phyloP scores from a whole-genome alignment of 2,329 filamentous ascomycete species.

The Epichloe baconii region DNA sequence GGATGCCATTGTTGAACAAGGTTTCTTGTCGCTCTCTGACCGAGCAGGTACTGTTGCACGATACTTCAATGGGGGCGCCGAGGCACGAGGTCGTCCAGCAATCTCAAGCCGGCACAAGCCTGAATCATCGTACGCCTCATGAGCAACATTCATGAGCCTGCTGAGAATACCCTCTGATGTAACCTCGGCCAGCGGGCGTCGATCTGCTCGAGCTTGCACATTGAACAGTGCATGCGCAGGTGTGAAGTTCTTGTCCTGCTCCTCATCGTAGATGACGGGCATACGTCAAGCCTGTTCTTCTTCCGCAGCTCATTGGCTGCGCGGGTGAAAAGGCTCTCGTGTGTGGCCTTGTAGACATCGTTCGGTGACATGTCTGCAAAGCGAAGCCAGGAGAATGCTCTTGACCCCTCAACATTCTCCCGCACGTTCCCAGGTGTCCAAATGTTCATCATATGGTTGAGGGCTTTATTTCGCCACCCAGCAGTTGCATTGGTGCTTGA shows the following conservation, averaged over 20 bases:
- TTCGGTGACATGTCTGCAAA: constrained; percentile 67
- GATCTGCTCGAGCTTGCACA: constrained; percentile 58
- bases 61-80: constrained; percentile 79
- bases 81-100: constrained; percentile 62
- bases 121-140: constrained; percentile 48
- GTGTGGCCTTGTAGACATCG: constrained; percentile 59
- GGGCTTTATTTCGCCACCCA: constrained; percentile 67
- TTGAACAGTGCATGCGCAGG: constrained; percentile 72
- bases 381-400: constrained; percentile 77
- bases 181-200: constrained; percentile 53
- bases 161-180: constrained; percentile 60
- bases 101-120: constrained; percentile 71
- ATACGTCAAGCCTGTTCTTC: constrained; percentile 49
- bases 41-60: constrained; percentile 54
- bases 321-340: constrained; percentile 59
- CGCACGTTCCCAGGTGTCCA: constrained; percentile 72
- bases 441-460: constrained; percentile 77
- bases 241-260: constrained; percentile 46
- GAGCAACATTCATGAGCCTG: constrained; percentile 68
- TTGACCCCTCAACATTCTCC: constrained; percentile 44
- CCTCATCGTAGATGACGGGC: constrained; percentile 57
- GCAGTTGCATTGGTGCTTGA: constrained; percentile 60
- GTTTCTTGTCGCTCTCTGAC: constrained; percentile 55
- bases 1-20: constrained; percentile 67
- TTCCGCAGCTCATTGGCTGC: constrained; percentile 47